Conservation (phyloP, 1,284 basidiomycete species). For the Trametes pubescens region DNA sequence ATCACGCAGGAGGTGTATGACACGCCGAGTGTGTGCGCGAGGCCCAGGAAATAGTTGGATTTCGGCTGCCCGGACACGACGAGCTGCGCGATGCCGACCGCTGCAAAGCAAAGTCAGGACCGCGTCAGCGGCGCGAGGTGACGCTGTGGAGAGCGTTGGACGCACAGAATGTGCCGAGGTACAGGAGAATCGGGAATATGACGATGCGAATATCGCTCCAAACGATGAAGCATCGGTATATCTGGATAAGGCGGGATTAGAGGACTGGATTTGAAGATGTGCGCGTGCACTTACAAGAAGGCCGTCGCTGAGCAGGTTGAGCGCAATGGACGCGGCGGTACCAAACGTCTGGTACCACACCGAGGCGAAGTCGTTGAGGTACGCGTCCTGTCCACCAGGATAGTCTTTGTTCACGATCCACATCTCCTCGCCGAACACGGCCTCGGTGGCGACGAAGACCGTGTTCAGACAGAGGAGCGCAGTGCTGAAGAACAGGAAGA, state of each 20-base stretch:
- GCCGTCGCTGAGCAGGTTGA: slow-evolving; percentile 27
- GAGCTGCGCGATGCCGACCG: slow-evolving; percentile 32
- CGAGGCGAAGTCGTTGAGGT: slow-evolving; percentile 24
- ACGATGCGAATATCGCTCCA: slow-evolving; percentile 26
- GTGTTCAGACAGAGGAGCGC: slow-evolving; percentile 29
- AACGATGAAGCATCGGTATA: slow-evolving; percentile 29
- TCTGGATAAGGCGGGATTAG: slow-evolving; percentile 5
- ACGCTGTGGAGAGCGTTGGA: too few relatives aligned
- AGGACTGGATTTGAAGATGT: not conserved
- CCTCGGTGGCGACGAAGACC: slow-evolving; percentile 29
- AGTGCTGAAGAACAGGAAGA: slow-evolving; percentile 22
- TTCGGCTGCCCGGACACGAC: slow-evolving; percentile 27
- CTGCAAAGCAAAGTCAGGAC: slow-evolving; percentile 11
- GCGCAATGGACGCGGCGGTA: slow-evolving; percentile 28
- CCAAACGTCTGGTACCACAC: slow-evolving; percentile 36
- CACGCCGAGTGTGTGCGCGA: slow-evolving; percentile 29
- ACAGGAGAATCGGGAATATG: slow-evolving; percentile 21
- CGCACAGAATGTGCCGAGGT: slow-evolving; percentile 24
- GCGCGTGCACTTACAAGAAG: slow-evolving; percentile 19
- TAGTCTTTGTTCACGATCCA: slow-evolving; percentile 30
- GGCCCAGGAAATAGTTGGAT: slow-evolving; percentile 30
- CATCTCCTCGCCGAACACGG: slow-evolving; percentile 34
- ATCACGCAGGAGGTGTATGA: slow-evolving; percentile 32
- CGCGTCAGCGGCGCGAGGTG: not conserved
- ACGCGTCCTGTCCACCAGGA: slow-evolving; percentile 25